Conservation (phyloP, 257 asterid species). For the Gentiana macrophylla region DNA sequence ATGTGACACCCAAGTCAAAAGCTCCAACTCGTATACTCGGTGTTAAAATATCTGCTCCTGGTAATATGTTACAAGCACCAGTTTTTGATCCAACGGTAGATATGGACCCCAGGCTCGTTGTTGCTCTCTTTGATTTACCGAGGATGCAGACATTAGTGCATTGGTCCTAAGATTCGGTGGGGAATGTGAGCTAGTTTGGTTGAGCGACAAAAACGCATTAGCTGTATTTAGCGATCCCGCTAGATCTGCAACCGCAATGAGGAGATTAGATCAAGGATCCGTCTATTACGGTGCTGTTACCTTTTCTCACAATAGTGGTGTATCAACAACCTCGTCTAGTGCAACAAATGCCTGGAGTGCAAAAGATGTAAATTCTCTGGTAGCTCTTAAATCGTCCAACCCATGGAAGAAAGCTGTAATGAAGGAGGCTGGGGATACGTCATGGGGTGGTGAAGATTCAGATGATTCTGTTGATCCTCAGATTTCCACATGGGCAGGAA, state of each 20-base stretch:
- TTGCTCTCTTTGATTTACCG: constrained; percentile 78
- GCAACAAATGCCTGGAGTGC: constrained; percentile 46
- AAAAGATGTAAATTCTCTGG: constrained; percentile 28
- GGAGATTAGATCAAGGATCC: constrained; percentile 97
- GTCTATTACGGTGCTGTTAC: constrained; percentile 70
- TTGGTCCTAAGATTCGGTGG: constrained; percentile 93
- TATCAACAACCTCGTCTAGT: constrained; percentile 22
- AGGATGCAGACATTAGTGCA: constrained; percentile 93
- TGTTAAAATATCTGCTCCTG: constrained; percentile 30
- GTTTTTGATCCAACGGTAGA: constrained; percentile 64
- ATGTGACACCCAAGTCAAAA: constrained; percentile 78
- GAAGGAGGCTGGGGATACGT: constrained; percentile 45
- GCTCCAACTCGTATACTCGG: constrained; percentile 85
- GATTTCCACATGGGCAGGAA: constrained; percentile 25
- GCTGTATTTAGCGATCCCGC: constrained; percentile 91
- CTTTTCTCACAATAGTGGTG: constrained; percentile 37
- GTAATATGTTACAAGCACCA: constrained; percentile 57
- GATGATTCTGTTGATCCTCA: constrained; percentile 25
- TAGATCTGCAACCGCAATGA: constrained; percentile 94
- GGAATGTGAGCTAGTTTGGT: constrained; percentile 93
- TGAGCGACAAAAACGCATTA: constrained; percentile 91
- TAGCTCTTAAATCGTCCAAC: constrained; percentile 30
- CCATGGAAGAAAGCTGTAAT: constrained; percentile 64
- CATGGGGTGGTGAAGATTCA: constrained; percentile 62
- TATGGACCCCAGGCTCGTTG: constrained; percentile 97